Evolutionary conservation across 495 filamentous ascomycete species (phyloP), one percentile per base, ranked within the genome.

Genomic region (Aspergillus coremiiformis): DNA sequence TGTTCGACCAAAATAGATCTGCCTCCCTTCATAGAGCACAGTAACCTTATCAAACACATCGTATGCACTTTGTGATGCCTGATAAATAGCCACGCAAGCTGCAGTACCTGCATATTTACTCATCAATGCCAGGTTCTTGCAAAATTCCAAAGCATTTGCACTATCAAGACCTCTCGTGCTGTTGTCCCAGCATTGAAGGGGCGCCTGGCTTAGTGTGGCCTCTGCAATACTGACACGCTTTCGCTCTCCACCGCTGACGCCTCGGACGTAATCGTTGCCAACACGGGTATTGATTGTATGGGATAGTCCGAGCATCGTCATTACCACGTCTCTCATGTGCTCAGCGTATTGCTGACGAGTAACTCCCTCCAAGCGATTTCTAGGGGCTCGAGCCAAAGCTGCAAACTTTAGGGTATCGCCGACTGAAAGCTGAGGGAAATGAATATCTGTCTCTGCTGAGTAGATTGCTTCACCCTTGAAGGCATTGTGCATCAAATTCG

Each of bases 51-150:
- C 81, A 51, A 83, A 83, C 9, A 69, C 50, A 52, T 71, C 65
- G 65, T 91, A 94, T 52, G 92, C 92, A 57, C 79, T 85, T 64
- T 94, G 87, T 11, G 80, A 84, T 1, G 87, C 87, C 64, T 92
- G 87, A 65, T 90, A 92, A 8, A 91, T 76, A 3, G 85, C 86
- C 15, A 89, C 86, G 35, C 89, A 86, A 12, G 83, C 87, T 20
- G 80, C 84, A 1, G 79, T 84, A 58, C 85, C 77, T 66, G 86
- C 82, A 49, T 89, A 76, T 61, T 88, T 82, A 15, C 86, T 84
- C 65, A 87, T 79, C 44, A 87, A 71, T 9, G 85, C 77, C 45
- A 91, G 73, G 2, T 84, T 86, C 60, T 85, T 86, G 58, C 77
- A 71, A 60, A 71, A 72, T 43, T 89, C 85, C 41, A 93, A 75